These are phyloP conservation scores for Apiospora arundinis DNA, from an alignment of 2,329 filamentous ascomycete species.

Conservation along the genomic window DNA sequence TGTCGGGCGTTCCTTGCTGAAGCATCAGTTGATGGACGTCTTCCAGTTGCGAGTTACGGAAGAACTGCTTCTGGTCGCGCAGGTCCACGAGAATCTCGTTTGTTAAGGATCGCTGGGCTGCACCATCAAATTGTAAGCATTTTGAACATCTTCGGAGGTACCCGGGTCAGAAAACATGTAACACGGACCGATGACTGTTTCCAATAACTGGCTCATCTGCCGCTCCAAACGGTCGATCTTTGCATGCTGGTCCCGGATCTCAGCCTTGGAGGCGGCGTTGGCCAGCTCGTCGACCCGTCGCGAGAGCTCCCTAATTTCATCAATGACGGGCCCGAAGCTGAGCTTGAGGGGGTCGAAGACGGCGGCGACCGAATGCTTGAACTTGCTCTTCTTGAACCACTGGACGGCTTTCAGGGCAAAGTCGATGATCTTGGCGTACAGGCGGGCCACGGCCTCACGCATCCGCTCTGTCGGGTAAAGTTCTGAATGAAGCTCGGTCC, in stretches of 20 bases:
- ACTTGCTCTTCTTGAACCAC: conserved; percentile 31
- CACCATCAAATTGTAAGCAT: background rate
- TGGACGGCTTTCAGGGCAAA: conserved; percentile 30
- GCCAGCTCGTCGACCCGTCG: conserved; percentile 28
- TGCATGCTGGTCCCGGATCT: conserved; percentile 28
- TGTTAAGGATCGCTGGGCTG: background rate
- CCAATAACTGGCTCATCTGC: background rate
- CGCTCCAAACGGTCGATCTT: background rate
- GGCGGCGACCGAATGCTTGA: conserved; percentile 27
- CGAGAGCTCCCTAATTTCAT: conserved; percentile 26
- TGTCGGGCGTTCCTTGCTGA: background rate
- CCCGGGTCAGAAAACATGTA: background rate
- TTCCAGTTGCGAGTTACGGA: conserved; percentile 3
- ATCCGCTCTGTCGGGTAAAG: conserved; percentile 31
- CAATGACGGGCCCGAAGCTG: conserved; percentile 28
- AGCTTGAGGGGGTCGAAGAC: conserved; percentile 30
- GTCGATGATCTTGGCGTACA: conserved; percentile 34
- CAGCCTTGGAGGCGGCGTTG: conserved; percentile 27
- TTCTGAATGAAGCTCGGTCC: conserved; percentile 23
- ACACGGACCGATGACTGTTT: background rate
- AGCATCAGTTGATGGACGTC: conserved; percentile 6
- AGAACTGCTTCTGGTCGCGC: conserved; percentile 11
- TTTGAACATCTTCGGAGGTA: background rate
- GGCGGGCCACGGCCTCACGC: conserved; percentile 26
- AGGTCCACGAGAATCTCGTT: background rate